Base-by-base conservation (phyloP, 192 early-diverging fungal genomes). In the Rhizophagus sp. region DNA sequence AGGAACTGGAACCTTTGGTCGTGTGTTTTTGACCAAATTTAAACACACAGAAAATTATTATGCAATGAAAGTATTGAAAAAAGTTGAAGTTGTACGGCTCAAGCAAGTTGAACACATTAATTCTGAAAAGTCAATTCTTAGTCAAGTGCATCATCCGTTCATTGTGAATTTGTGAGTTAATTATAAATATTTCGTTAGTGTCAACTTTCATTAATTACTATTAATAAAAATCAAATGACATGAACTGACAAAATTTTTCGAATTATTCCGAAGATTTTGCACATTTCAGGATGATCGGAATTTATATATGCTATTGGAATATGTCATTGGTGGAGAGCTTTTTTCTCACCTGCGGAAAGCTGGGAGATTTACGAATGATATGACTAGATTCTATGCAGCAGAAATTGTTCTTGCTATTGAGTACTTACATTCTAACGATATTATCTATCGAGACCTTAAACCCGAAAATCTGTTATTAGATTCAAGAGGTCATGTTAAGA, bases 401-500 rank as follows among this genome's bases (percentile, higher is more conserved):
- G 96, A 99, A 80, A 97, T 99, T 78, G 92, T 96, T 49, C 88
- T 97, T n/a, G 96, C 97, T 1, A 92, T 99, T 44, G 95, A 97
- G 83, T 98, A 97, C 82, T 85, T 99, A 72, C 97, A 99, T 86
- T 88, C 88, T 76, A 89, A 93, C 75, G 93, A 99, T 84, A 97
- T 99, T 76, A 97, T 99, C 84, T 98, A 98, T 85, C 92, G 97
- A 69, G 97, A 99, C 87, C 85, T 98, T 64, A 99, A 99, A 85
- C 97, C 97, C 6, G 97, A 99, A 80, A 94, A 95, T 80, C 82
- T 94, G 3, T 81, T 94, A 64, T 84, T 99, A 52, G 97, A 97
- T 84, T 89, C 90, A 13, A 83, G 90, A 65, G 97, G 97, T 5
- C 95, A 99, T 84, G 92, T 99, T 87, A 99, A 99, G 82, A 96